phyloP scores from a whole-genome alignment of 352 stramenopile species.

The Phytophthora hybrid region DNA sequence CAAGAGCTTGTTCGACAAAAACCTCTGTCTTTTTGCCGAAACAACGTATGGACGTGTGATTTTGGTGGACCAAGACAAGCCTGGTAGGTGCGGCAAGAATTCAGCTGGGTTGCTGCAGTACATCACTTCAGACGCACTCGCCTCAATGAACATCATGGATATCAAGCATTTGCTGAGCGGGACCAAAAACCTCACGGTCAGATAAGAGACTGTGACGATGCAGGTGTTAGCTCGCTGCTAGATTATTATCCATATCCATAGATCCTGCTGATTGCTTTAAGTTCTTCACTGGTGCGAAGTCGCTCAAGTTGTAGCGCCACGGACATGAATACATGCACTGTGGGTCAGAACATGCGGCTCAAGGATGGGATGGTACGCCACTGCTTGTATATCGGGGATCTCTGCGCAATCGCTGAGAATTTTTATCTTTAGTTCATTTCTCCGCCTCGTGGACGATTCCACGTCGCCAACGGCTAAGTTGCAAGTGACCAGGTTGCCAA shows the following conservation, averaged over 20 bases:
- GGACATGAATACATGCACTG: neutral
- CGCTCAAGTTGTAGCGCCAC: neutral
- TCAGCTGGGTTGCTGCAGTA: conserved; percentile 46
- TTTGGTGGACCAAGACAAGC: conserved; percentile 46
- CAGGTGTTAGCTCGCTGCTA: neutral
- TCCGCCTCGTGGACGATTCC: neutral
- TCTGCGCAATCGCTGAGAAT: no score
- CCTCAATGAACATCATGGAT: conserved; percentile 56
- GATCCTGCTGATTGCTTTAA: neutral
- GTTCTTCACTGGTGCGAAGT: neutral
- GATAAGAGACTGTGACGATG: conserved; percentile 9
- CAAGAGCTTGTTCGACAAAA: conserved; percentile 61
- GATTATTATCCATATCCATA: neutral
- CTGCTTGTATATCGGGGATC: neutral
- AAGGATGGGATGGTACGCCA: neutral
- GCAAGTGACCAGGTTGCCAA: neutral
- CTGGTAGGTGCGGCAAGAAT: conserved; percentile 42
- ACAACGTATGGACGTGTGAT: conserved; percentile 47
- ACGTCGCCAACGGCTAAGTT: neutral
- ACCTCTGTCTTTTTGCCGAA: conserved; percentile 45
- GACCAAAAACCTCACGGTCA: conserved; percentile 54
- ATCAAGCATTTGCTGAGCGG: conserved; percentile 62
- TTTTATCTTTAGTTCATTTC: neutral
- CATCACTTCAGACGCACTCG: conserved; percentile 51
- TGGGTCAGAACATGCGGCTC: neutral